Conservation (phyloP, 179 eudicot genomes). For the Carnegiea gigantea region DNA sequence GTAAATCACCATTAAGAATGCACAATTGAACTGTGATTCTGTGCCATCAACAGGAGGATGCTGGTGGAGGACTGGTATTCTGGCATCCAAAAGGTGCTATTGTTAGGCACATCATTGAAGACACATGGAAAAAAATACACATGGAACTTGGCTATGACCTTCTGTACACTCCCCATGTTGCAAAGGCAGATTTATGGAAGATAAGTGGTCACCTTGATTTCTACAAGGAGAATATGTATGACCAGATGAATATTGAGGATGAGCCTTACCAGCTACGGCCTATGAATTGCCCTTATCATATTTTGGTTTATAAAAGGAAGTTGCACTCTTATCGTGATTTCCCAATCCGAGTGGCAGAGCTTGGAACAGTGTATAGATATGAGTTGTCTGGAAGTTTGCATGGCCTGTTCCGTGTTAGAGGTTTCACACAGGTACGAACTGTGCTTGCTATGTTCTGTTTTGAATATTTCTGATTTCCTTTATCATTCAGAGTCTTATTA, state of each 20-base stretch:
- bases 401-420: constrained; percentile 98
- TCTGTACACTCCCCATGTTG: constrained; percentile 96
- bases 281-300: constrained; percentile 99
- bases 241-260: constrained; percentile 92
- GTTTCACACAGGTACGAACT: constrained; percentile 84
- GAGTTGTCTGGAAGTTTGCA: constrained; percentile 95
- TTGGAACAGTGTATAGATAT: constrained; percentile 96
- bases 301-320: constrained; percentile 82
- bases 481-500: background rate
- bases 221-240: constrained; percentile 94
- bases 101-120: constrained; percentile 89
- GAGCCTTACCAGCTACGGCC: constrained; percentile 98
- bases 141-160: constrained; percentile 80
- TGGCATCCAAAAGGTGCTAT: constrained; percentile 99
- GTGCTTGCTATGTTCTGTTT: background rate
- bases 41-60: constrained; percentile 71
- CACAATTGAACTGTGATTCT: background rate
- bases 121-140: constrained; percentile 89
- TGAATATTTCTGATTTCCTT: background rate
- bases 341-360: constrained; percentile 93
- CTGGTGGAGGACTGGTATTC: constrained; percentile 98
- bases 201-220: constrained; percentile 98
- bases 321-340: constrained; percentile 88
- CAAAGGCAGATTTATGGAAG: constrained; percentile 95
- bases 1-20: background rate